Evolutionary conservation across 805 yeast genomes (phyloP).

Genomic region (Ogataea ganodermae): DNA sequence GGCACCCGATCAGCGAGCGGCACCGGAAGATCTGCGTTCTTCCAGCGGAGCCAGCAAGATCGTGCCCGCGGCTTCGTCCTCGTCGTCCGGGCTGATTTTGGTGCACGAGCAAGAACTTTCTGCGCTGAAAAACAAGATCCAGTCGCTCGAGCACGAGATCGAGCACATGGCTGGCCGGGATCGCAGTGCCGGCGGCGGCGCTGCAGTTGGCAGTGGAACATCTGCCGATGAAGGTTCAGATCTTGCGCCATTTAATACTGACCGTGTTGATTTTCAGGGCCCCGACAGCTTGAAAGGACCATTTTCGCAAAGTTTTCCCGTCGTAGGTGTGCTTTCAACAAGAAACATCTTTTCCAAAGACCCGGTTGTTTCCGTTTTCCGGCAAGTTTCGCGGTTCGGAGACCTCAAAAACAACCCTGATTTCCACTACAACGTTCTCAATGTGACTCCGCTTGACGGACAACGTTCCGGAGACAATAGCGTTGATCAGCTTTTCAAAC

Average conservation of each 20-base stretch:
- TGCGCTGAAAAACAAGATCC: background rate
- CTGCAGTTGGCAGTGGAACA: too few relatives aligned
- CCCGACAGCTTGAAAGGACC: background rate
- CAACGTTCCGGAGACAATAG: conserved; percentile 1
- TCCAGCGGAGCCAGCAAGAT: too few relatives aligned
- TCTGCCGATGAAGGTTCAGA: background rate
- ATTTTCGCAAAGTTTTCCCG: background rate
- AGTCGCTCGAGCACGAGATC: background rate
- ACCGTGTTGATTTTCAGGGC: conserved; percentile 5
- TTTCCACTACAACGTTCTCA: conserved; percentile 15
- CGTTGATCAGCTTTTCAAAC: conserved; percentile 17
- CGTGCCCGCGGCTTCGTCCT: too few relatives aligned
- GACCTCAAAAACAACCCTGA: conserved; percentile 5
- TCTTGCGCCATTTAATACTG: background rate
- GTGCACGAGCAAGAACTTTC: conserved; percentile 8
- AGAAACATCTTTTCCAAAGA: conserved; percentile 14
- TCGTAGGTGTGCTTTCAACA: conserved; percentile 15
- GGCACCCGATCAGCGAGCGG: conserved; percentile 1
- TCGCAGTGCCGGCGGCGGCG: background rate
- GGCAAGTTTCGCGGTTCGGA: conserved; percentile 2
- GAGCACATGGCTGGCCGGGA: background rate
- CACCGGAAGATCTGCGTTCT: background rate
- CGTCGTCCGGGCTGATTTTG: background rate
- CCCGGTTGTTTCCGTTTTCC: conserved; percentile 14
- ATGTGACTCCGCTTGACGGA: conserved; percentile 17